Conservation (phyloP, 208 protist genomes). For the Leishmania amazonensis region DNA sequence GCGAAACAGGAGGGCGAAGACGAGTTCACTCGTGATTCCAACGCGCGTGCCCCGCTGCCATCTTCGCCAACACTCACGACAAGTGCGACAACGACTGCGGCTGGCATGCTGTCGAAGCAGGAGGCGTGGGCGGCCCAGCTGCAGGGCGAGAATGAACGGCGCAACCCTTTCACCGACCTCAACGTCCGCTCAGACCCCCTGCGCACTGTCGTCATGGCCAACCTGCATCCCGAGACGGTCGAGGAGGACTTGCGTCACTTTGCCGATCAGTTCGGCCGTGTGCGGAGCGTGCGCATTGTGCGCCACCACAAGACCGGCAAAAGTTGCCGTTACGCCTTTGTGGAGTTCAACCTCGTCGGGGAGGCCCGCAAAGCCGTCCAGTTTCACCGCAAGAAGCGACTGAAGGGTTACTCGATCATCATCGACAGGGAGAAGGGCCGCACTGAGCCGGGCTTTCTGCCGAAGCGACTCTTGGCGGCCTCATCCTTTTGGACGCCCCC, state of each 20-base stretch:
- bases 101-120: constrained; percentile 7
- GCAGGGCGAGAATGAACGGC: constrained; percentile 17
- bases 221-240: constrained; percentile 61
- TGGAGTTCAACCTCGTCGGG: constrained; percentile 72
- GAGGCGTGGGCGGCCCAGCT: constrained; percentile 32
- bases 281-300: constrained; percentile 67
- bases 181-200: constrained; percentile 65
- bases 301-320: constrained; percentile 53
- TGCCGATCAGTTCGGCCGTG: constrained; percentile 85
- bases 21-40: background rate
- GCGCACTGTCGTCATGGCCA: constrained; percentile 71
- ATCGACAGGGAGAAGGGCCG: constrained; percentile 78
- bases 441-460: constrained; percentile 63
- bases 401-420: constrained; percentile 64
- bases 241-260: constrained; percentile 84
- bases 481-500: constrained; percentile 4
- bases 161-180: constrained; percentile 66
- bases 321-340: constrained; percentile 82
- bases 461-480: constrained; percentile 51
- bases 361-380: constrained; percentile 67
- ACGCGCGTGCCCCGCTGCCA: background rate
- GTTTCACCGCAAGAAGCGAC: constrained; percentile 53
- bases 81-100: background rate
- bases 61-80: background rate
- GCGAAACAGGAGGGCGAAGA: background rate